Evolutionary conservation across 177 flowering plant genomes (phyloP), one percentile per base, ranked within the genome.

Genomic region (Vitis hybrid): DNA sequence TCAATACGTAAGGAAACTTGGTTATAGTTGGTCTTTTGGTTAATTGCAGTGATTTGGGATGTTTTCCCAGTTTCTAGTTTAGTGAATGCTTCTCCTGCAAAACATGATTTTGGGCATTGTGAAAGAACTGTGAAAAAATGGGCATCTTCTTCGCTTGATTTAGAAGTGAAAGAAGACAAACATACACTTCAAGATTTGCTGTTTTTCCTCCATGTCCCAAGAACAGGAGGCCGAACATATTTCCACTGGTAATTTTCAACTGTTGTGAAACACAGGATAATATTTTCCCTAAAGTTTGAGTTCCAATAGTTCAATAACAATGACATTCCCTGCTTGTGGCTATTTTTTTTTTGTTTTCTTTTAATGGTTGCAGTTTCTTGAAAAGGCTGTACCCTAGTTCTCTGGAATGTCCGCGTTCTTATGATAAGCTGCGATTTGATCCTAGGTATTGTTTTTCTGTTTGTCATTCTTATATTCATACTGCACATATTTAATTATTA

Each of bases 181-280:
- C 94, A 86, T 72, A 78, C 76, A 4, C 84, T 96, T 60, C 83
- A 69, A 51, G 92, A 92, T 71, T 79, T 96, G 79, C 83, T 96
- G 56, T 94, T 94, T 82, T 96, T 96, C 78, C 94, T 96, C 61
- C 99, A 96, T 76, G 78, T 96, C 44, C 99, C 99, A 13, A 85
- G 99, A 74, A 96, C 98, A 12, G 99, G 97, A 72, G 99, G 99
- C 15, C 89, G 98, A 17, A 87, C 98, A 28, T 96, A 92, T 77
- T 92, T 82, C 73, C 86, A 96, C 56, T 96, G 99, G 99, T 88
- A 87, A 79, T 61, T 69, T 15, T 47, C 52, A 62, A 3, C 55
- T 9, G 22, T 11, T 62, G 11, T 14, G 19, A 51, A 61, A 5
- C 22, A n/a, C 24, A 14, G 17, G 9, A 38, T 11, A 54, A 10